These are phyloP conservation scores for Urochloa ruziziensis DNA, from an alignment of 176 grass and related monocot genomes.

Conservation along the genomic window DNA sequence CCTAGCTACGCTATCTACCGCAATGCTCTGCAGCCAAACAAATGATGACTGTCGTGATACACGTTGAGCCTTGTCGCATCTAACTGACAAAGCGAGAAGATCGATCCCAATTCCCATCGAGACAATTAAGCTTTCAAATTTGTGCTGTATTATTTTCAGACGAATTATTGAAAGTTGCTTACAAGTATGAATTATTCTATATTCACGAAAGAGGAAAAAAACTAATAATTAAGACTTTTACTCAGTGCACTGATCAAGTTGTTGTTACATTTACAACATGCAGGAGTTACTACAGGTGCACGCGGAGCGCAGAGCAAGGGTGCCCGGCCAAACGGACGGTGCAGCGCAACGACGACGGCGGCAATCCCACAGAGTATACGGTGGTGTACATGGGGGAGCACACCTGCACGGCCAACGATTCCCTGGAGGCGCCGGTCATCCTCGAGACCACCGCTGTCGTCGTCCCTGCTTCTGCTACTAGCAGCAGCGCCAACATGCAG, in stretches of 20 bases:
- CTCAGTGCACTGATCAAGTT: background rate
- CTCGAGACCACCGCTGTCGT: constrained; percentile 35
- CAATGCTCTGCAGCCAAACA: background rate
- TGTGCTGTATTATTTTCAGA: background rate
- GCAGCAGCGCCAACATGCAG: too few species aligned
- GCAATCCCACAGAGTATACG: background rate
- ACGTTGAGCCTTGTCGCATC: constrained; percentile 12
- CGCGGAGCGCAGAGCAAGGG: constrained; percentile 36
- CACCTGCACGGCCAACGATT: constrained; percentile 24
- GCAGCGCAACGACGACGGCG: constrained; percentile 30
- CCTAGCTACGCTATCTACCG: background rate
- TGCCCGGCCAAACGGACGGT: constrained; percentile 55
- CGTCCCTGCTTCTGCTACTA: background rate
- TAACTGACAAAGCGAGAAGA: too few species aligned
- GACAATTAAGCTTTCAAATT: background rate
- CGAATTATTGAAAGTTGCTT: background rate
- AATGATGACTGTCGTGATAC: background rate
- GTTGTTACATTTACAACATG: background rate
- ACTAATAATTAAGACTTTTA: background rate
- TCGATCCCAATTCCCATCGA: too few species aligned
- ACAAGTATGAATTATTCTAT: background rate
- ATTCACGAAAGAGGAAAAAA: background rate
- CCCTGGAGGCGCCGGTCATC: constrained; percentile 22
- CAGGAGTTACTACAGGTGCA: constrained; percentile 74
- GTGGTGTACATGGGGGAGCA: constrained; percentile 34